These are phyloP conservation scores for Tuber calosporum DNA, from an alignment of 495 filamentous ascomycete species.

Conservation along the genomic window DNA sequence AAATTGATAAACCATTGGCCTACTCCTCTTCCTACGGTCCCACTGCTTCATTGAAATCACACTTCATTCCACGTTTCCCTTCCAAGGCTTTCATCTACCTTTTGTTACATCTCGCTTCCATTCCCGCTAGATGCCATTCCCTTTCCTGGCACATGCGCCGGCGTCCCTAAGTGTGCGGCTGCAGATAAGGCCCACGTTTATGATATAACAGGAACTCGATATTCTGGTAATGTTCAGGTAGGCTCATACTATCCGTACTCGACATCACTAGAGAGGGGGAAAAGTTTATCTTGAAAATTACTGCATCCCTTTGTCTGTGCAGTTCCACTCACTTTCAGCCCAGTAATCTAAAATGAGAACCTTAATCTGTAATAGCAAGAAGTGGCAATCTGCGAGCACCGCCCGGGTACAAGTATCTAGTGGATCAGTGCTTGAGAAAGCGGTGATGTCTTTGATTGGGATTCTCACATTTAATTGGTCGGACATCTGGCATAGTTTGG, in stretches of 20 bases:
- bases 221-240: background rate
- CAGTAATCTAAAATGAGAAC: background rate
- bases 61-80: background rate
- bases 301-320: no score
- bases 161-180: background rate
- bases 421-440: background rate
- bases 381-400: background rate
- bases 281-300: background rate
- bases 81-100: background rate
- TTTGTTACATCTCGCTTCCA: background rate
- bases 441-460: background rate
- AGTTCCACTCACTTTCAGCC: no score
- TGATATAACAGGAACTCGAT: background rate
- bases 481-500: background rate
- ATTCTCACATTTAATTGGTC: background rate
- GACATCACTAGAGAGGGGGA: background rate
- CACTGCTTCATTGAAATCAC: background rate
- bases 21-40: background rate
- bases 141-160: background rate
- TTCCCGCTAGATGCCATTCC: background rate
- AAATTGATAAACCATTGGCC: background rate
- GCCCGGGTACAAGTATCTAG: background rate
- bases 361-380: background rate
- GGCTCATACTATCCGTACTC: background rate
- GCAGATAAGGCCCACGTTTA: background rate